Evolutionary conservation across 176 grass and related monocot genomes (phyloP).

Genomic region (Stipa capillata): DNA sequence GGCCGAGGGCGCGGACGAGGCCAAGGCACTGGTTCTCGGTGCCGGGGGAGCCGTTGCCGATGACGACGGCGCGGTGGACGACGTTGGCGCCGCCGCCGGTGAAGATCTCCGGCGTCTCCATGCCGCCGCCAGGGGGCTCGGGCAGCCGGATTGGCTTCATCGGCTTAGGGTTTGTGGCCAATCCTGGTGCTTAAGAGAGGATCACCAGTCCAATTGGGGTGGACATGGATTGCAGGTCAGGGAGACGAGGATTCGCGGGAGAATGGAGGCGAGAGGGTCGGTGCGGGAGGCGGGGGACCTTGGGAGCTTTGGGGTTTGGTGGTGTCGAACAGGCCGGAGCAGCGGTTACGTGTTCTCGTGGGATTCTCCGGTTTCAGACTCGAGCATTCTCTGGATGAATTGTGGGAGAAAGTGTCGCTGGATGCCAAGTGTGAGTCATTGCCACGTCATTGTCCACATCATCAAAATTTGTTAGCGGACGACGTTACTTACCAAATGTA

Average conservation of each 20-base stretch:
- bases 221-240: no score
- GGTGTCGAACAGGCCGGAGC: background rate
- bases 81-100: slow-evolving; percentile 50
- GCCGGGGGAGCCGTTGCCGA: slow-evolving; percentile 69
- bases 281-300: no score
- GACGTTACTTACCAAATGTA: no score
- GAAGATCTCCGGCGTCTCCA: slow-evolving; percentile 83
- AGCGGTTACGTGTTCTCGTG: background rate
- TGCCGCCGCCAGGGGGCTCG: slow-evolving; percentile 62
- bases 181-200: background rate
- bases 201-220: background rate
- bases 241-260: background rate
- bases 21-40: slow-evolving; percentile 84
- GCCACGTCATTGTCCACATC: no score
- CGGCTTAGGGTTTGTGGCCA: slow-evolving; percentile 1
- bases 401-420: no score
- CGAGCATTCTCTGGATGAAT: background rate
- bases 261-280: no score
- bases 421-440: no score
- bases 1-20: slow-evolving; percentile 78
- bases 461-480: no score
- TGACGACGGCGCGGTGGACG: slow-evolving; percentile 65
- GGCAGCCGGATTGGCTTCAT: slow-evolving; percentile 89
- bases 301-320: background rate
- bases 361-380: background rate